Evolutionary conservation across 306 rosid species (phyloP).

Genomic region (Pyrus pyrifolia): DNA sequence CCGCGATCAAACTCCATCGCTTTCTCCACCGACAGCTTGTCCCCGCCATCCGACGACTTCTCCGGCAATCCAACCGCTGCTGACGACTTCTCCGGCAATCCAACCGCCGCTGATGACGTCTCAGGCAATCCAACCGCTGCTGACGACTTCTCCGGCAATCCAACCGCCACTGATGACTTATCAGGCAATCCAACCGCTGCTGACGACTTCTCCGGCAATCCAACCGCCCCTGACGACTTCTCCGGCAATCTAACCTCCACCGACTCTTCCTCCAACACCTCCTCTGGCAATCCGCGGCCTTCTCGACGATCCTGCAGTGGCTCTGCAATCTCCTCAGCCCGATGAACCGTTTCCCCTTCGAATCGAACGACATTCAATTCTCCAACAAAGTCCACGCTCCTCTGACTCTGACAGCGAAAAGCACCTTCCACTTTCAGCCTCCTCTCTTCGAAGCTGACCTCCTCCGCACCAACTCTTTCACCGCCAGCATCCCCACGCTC

Average conservation of each 20-base stretch:
- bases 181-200: not conserved
- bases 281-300: not conserved
- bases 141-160: not conserved
- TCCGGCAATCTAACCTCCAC: slow-evolving; percentile 3
- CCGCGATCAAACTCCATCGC: not conserved
- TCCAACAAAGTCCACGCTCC: slow-evolving; percentile 17
- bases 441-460: slow-evolving; percentile 14
- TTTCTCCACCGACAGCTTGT: not conserved
- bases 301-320: not conserved
- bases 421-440: slow-evolving; percentile 24
- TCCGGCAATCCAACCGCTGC: not conserved
- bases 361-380: slow-evolving; percentile 17
- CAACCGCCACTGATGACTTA: not conserved
- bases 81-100: not conserved
- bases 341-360: not conserved
- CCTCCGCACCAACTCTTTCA: slow-evolving; percentile 15
- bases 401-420: slow-evolving; percentile 25
- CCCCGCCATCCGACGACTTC: slow-evolving; percentile 6
- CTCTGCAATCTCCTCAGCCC: slow-evolving; percentile 9
- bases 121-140: not conserved
- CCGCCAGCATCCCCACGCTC: not conserved
- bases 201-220: not conserved
- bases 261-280: not conserved
- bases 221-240: not conserved
- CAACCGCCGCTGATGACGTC: not conserved